phyloP scores from a whole-genome alignment of 2,329 filamentous ascomycete genomes.

The Penicillium vulpinum region DNA sequence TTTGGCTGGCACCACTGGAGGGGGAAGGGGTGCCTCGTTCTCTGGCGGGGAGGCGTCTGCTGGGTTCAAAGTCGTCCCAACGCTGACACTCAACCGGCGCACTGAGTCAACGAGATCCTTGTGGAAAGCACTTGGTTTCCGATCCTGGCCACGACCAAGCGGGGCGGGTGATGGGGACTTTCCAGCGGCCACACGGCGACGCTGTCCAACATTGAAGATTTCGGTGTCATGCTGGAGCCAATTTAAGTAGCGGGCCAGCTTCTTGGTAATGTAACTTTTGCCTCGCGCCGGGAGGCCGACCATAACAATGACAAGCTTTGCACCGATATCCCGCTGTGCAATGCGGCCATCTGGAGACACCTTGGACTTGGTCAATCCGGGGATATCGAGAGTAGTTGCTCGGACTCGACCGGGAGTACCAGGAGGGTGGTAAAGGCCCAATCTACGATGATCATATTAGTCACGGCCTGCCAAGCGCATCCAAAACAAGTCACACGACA shows the following conservation, averaged over 20 bases:
- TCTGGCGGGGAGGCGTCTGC: slow-evolving; percentile 26
- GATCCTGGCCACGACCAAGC: slow-evolving; percentile 4
- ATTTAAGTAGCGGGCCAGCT: slow-evolving; percentile 89
- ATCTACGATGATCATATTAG: slow-evolving; percentile 19
- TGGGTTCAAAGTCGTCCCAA: slow-evolving; percentile 27
- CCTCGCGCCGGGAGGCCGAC: slow-evolving; percentile 91
- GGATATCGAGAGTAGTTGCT: slow-evolving; percentile 94
- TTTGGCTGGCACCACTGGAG: slow-evolving; percentile 49
- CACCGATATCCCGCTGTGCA: slow-evolving; percentile 86
- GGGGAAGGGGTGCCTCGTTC: slow-evolving; percentile 38
- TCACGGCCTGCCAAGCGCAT: not conserved
- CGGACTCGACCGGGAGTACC: slow-evolving; percentile 76
- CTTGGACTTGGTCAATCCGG: slow-evolving; percentile 90
- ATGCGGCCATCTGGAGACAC: slow-evolving; percentile 96
- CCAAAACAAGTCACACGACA: slow-evolving; percentile 1
- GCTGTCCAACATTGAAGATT: slow-evolving; percentile 97
- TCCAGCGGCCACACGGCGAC: slow-evolving; percentile 73
- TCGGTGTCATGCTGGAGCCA: slow-evolving; percentile 96
- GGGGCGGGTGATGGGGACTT: slow-evolving; percentile 40
- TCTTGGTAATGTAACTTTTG: slow-evolving; percentile 99
- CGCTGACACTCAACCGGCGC: slow-evolving; percentile 44
- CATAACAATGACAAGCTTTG: slow-evolving; percentile 98
- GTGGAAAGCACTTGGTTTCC: slow-evolving; percentile 36
- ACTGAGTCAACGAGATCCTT: slow-evolving; percentile 47
- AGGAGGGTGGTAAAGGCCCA: slow-evolving; percentile 21